These are phyloP conservation scores for Chaetomiaceae sp. DNA, from an alignment of 2,329 filamentous ascomycete species.

Conservation along the genomic window DNA sequence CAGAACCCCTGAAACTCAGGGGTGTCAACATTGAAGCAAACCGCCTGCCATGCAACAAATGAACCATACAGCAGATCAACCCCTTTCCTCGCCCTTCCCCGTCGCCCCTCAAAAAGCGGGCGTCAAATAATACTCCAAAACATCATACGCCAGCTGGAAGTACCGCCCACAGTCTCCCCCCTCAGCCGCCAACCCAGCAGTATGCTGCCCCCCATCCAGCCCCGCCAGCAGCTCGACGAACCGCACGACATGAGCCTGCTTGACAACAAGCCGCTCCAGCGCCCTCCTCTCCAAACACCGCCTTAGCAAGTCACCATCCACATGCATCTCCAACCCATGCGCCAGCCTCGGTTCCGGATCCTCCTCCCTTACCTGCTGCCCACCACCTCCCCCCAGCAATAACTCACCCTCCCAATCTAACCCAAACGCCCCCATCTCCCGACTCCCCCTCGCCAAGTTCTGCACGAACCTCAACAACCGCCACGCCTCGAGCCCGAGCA, in stretches of 20 bases:
- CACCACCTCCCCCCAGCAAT: background rate
- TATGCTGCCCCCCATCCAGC: conserved; percentile 43
- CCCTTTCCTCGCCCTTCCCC: background rate
- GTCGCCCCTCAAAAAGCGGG: conserved; percentile 40
- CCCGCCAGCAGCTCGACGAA: conserved; percentile 47
- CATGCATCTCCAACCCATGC: conserved; percentile 51
- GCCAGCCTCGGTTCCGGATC: conserved; percentile 37
- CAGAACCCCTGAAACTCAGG: background rate
- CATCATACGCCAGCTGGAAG: conserved; percentile 47
- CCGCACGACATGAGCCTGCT: conserved; percentile 32
- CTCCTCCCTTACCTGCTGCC: background rate
- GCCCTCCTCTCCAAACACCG: conserved; percentile 45
- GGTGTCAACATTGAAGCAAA: no score
- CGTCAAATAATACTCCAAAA: conserved; percentile 50
- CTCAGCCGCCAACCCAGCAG: conserved; percentile 29
- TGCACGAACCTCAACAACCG: conserved; percentile 68
- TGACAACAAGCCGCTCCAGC: conserved; percentile 40
- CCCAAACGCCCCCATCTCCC: conserved; percentile 34
- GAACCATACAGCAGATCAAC: background rate
- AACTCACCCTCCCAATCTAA: no score
- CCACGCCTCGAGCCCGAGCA: conserved; percentile 60
- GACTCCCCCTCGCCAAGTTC: conserved; percentile 53
- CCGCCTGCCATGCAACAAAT: no score
- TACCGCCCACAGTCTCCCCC: conserved; percentile 32
- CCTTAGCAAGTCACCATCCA: conserved; percentile 62